phyloP scores from a whole-genome alignment of 176 grass and related monocot genomes.

The Ampelocalamus luodianensis region DNA sequence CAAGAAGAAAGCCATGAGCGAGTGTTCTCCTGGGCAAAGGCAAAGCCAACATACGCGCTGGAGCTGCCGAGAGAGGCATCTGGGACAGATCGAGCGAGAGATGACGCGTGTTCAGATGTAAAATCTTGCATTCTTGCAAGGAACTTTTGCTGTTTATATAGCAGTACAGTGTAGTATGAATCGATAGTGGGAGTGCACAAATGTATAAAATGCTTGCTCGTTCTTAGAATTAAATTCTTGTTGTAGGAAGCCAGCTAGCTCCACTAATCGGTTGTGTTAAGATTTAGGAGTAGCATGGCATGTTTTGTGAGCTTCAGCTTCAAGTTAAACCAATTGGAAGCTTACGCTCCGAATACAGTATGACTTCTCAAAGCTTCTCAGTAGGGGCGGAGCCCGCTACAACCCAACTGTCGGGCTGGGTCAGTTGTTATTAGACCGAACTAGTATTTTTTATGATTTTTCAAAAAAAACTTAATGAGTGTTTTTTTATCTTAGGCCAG shows the following conservation, averaged over 20 bases:
- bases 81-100: no score
- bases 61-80: no score
- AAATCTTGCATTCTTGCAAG: not conserved
- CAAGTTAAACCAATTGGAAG: not conserved
- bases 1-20: no score
- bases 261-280: not conserved
- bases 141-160: not conserved
- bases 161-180: not conserved
- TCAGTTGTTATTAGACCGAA: no score
- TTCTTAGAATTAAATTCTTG: not conserved
- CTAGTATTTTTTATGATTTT: no score
- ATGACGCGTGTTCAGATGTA: not conserved
- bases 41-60: no score
- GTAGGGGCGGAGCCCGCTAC: no score
- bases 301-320: not conserved
- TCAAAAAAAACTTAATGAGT: no score
- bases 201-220: not conserved
- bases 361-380: no score
- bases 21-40: no score
- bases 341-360: not conserved
- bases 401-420: no score
- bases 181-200: not conserved
- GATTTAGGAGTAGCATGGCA: not conserved
- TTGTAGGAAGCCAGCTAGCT: not conserved
- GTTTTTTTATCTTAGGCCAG: no score